Base-by-base conservation (phyloP, 768 basidiomycete genomes). In the Boletus reticuloceps region DNA sequence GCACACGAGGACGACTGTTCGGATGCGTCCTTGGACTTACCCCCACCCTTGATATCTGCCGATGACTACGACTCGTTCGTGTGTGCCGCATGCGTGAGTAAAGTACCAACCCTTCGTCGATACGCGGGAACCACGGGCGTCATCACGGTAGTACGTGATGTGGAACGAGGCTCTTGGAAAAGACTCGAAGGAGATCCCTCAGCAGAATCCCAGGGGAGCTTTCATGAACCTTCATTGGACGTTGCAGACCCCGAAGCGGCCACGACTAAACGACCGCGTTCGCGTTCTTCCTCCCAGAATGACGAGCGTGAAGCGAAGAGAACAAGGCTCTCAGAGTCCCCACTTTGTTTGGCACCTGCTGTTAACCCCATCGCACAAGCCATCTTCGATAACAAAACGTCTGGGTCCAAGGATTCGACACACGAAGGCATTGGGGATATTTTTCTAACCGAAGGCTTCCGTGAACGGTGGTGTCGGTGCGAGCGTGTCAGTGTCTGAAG, bases 401-500 rank as follows among this genome's bases (percentile, higher is more conserved):
- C 63, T 51, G 61, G 56, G 47, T 60, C 62, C 7, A 32, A 47
- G 2, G 56, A 63, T 48, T 50, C 62, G 11, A 31, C 36, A 5
- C 68, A 68, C 40, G 65, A 83, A 16, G 83, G 88, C 27, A 73
- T 79, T 4, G 89, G 89, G 1, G 91, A 93, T 61, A 66, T 91
- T 31, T 93, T 93, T 69, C 74, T 93, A 44, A 83, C 82, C 0
- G 82, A 86, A 20, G 85, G 83, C 17, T 93, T 85, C 72, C 81
- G 88, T 54, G 75, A 82, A 38, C 78, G 84, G n/a, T 93, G 91
- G 91, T 93, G 91, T 69, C 80, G 75, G 43, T 94, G 91, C 60
- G 66, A 72, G 51, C 71, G 73, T 43, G 90, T 89, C 49, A 64
- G 79, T 58, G 36, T 17, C 34, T 13, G 41, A 3, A 34, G 36